Base-by-base conservation (phyloP, 441 rosid species). In the Populus hybrid region DNA sequence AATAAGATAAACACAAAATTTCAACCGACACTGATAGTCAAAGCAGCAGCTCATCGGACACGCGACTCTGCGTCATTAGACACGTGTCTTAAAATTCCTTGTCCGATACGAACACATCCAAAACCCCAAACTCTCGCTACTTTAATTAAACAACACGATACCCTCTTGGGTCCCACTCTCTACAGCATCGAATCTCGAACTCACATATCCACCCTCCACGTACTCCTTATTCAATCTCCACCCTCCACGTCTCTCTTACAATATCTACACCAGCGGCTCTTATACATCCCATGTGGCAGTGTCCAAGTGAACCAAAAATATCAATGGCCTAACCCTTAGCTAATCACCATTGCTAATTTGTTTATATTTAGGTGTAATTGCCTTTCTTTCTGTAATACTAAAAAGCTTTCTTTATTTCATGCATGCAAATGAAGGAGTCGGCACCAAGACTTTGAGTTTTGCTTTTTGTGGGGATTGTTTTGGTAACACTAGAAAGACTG, bases 211-310 rank as follows among this genome's bases (percentile, higher is more conserved):
- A 30, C 5, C 8, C 59, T 76, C 88, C 88, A 84, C 87, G 86
- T 84, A 85, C 78, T 34, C 18, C 0, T 0, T 2, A 11, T 6
- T 0, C 18, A 9, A 82, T 73, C 81, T 42, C 26, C 2, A 36
- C 85, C 89, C 85, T 84, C 88, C 87, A 84, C 88, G 88, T 87
- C 84, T 78, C 75, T 11, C 38, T 59, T 65, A 6, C 46, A 57
- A 84, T 71, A 77, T 82, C 84, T 76, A 34, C 21, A 46, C 50
- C 34, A 10, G 83, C 35, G 81, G 86, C 64, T 6, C 20, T 18
- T 0, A 67, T 4, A 40, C 21, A 2, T 23, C 71, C 82, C 89
- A 83, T 68, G 87, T 86, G 92, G 84, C 88, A 64, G 26, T 72
- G 20, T 21, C 69, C 72, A n/a, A 67, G 28, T 42, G 72, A 77